Base-by-base conservation (phyloP, 2,329 filamentous ascomycete genomes). In the Xylariaceae sp. region DNA sequence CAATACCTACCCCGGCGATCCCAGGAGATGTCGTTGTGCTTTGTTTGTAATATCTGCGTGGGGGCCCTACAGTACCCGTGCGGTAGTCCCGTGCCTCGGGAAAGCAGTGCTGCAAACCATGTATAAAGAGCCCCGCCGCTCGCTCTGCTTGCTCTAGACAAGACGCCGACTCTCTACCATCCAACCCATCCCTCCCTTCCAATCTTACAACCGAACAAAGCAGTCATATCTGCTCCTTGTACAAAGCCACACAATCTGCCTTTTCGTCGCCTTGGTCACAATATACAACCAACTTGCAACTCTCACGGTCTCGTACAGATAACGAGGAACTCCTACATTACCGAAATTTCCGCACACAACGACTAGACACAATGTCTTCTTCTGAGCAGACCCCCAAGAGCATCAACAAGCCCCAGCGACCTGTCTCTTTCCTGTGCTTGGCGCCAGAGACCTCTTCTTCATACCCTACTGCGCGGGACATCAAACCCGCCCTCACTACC, bases 391-490 rank as follows among this genome's bases (percentile, higher is more conserved):
- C 40, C 49, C 43, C 49, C 51, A 54, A 65, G 49, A 59, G 51
- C 16, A 50, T 66, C 56, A 61, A 57, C 62, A 55, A 57, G 47
- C 47, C 60, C 36, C 55, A 51, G 53, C 68, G 67, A 54, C 72
- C 70, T 26, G 65, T 64, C 39, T 68, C 64, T 60, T 85, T 85
- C 72, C 76, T 85, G 58, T 75, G 77, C 29, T 75, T 85, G 47
- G 80, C 79, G n/a, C 82, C 82, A 39, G 74, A 75, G 63, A 81
- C 77, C 29, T 84, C 81, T 15, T 68, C 73, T 54, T 81, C 78
- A 21, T 82, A 80, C 70, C 80, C 80, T 43, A 64, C 68, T 40
- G 60, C 68, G 12, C 64, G 69, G 55, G 66, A 67, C 54, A 62
- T 68, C 59, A 69, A 70, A 55, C 63, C 68, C 32, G 60, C 62